Conservation (phyloP, 441 rosid genomes). For the Jatropha podagrica region DNA sequence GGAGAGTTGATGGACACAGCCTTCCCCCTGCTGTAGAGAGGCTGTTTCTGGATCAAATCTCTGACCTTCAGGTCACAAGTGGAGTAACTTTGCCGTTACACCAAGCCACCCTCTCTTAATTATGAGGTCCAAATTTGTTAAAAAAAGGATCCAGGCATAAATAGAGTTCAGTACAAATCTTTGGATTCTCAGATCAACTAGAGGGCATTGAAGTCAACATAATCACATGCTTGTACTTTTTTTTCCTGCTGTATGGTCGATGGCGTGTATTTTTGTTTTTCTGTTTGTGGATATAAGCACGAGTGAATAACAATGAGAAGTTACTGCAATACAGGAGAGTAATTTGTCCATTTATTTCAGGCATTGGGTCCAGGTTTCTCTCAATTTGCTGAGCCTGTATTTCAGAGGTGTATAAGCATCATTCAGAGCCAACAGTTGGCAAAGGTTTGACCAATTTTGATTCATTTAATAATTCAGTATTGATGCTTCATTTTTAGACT, state of each 20-base stretch:
- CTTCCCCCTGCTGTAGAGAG: too few species aligned
- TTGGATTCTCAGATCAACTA: neutral
- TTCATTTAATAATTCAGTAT: constrained; percentile 39
- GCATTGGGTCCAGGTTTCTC: constrained; percentile 19
- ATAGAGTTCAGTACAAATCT: neutral
- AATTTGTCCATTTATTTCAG: constrained; percentile 24
- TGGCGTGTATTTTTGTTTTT: neutral
- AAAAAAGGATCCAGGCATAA: neutral
- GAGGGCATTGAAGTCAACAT: neutral
- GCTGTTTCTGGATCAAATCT: too few species aligned
- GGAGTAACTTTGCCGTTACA: too few species aligned
- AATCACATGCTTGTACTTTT: neutral
- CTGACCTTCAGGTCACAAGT: too few species aligned
- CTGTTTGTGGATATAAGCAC: neutral
- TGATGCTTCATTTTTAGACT: neutral
- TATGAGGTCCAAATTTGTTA: too few species aligned
- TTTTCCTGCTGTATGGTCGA: neutral
- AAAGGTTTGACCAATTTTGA: constrained; percentile 81
- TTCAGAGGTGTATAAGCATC: constrained; percentile 85
- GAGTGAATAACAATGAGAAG: neutral
- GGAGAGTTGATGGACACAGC: too few species aligned
- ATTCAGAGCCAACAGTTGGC: constrained; percentile 79
- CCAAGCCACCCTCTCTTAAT: too few species aligned
- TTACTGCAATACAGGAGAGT: constrained; percentile 17
- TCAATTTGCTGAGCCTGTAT: constrained; percentile 95